phyloP scores from a whole-genome alignment of 805 yeast genomes.

The Pichia eremophila region DNA sequence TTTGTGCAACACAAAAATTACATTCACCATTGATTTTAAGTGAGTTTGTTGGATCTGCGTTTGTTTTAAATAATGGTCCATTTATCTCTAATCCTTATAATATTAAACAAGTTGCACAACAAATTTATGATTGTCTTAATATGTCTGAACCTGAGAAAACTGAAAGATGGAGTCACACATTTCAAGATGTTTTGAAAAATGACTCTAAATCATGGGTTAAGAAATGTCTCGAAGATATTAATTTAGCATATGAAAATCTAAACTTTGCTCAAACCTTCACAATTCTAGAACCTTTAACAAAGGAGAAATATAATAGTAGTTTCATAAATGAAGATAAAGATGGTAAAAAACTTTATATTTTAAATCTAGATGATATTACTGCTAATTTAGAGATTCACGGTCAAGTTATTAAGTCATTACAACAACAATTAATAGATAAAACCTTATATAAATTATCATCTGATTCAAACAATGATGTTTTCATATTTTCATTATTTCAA shows the following conservation, averaged over 20 bases:
- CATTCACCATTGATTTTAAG: conserved; percentile 79
- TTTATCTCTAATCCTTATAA: conserved; percentile 90
- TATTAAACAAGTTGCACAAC: conserved; percentile 50
- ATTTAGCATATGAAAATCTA: conserved; percentile 37
- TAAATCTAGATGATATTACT: conserved; percentile 41
- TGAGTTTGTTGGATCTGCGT: conserved; percentile 93
- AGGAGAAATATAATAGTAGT: conserved; percentile 24
- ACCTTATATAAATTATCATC: conserved; percentile 50
- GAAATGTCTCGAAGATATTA: conserved; percentile 44
- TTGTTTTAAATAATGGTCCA: conserved; percentile 62
- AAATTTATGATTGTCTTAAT: conserved; percentile 53
- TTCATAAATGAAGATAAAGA: conserved; percentile 20
- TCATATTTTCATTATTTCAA: conserved; percentile 58
- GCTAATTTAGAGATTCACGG: conserved; percentile 25
- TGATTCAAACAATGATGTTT: conserved; percentile 58
- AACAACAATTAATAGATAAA: conserved; percentile 48
- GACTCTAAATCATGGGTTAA: conserved; percentile 73
- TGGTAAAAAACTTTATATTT: conserved; percentile 38
- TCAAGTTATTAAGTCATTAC: conserved; percentile 38
- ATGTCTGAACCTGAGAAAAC: conserved; percentile 53
- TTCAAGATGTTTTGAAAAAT: conserved; percentile 48
- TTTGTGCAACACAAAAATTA: conserved; percentile 59
- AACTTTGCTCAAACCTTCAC: conserved; percentile 16
- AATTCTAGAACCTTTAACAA: conserved; percentile 20
- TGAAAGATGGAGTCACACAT: conserved; percentile 52